Percentiles rank a stretch among this genome's conserved stretches.
Evolutionary conservation across 768 basidiomycete genomes (phyloP).

Genomic region (Amanita pseudoporphyria): DNA sequence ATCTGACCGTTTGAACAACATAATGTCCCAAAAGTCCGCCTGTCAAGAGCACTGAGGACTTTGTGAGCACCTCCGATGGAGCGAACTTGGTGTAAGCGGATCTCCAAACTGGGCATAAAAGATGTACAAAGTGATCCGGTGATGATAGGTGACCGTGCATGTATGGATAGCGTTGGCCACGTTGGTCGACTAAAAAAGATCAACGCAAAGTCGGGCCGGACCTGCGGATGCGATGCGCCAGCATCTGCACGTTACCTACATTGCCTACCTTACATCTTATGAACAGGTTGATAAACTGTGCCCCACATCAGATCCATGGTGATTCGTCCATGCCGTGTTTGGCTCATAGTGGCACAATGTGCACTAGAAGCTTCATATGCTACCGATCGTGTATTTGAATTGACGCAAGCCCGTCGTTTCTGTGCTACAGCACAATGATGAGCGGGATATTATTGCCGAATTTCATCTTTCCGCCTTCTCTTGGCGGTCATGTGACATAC

Average conservation of each 20-base stretch:
- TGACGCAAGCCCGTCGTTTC: too few relatives aligned
- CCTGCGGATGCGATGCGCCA: neutral
- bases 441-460: too few relatives aligned
- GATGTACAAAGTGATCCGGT: constrained; percentile 1
- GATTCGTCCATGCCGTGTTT: too few relatives aligned
- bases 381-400: too few relatives aligned
- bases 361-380: too few relatives aligned
- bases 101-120: constrained; percentile 2
- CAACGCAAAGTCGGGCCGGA: neutral
- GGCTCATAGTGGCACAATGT: too few relatives aligned
- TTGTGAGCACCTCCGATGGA: neutral
- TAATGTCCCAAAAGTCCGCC: neutral
- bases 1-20: neutral
- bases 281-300: neutral
- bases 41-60: too few relatives aligned
- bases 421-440: too few relatives aligned
- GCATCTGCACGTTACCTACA: neutral
- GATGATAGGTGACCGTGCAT: constrained; percentile 2
- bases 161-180: neutral
- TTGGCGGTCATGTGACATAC: too few relatives aligned
- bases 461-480: too few relatives aligned
- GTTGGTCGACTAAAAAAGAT: neutral
- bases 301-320: too few relatives aligned
- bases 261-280: neutral
- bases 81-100: neutral